phyloP scores from a whole-genome alignment of 768 basidiomycete species.

The Hygrophoropsis aurantiaca region DNA sequence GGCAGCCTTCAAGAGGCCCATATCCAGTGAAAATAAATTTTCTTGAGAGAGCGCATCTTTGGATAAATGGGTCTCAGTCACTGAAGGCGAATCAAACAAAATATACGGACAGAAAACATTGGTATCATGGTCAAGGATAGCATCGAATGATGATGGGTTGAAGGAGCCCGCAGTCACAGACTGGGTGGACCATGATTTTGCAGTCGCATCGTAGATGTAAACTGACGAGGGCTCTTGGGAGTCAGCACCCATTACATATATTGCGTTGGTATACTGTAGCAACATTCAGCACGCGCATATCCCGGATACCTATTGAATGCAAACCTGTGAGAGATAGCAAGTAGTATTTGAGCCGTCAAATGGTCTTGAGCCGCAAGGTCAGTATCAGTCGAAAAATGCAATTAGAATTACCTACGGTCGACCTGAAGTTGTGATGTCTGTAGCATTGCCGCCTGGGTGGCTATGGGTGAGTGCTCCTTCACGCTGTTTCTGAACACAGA shows the following conservation, averaged over 20 bases:
- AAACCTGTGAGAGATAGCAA: constrained; percentile 72
- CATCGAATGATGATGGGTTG: constrained; percentile 61
- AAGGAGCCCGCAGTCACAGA: constrained; percentile 50
- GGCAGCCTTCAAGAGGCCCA: constrained; percentile 63
- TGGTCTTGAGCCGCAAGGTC: constrained; percentile 40
- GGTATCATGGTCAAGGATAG: constrained; percentile 92
- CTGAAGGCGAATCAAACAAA: neutral
- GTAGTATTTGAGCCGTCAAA: constrained; percentile 64
- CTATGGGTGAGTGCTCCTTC: constrained; percentile 5
- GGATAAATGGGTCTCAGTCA: constrained; percentile 7
- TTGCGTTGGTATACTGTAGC: constrained; percentile 73
- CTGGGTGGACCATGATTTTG: constrained; percentile 80
- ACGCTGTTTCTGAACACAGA: neutral
- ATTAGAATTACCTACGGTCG: constrained; percentile 55
- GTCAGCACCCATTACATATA: constrained; percentile 85
- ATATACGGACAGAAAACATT: constrained; percentile 74
- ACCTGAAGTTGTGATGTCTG: constrained; percentile 71
- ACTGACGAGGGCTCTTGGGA: constrained; percentile 62
- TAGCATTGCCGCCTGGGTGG: constrained; percentile 36
- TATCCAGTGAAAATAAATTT: constrained; percentile 68
- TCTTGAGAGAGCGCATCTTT: constrained; percentile 68
- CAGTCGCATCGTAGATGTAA: constrained; percentile 78
- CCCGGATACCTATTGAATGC: constrained; percentile 7
- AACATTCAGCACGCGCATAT: constrained; percentile 3
- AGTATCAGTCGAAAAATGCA: constrained; percentile 1